Conservation (phyloP, 495 filamentous ascomycete genomes). For the Podospora appendiculata region DNA sequence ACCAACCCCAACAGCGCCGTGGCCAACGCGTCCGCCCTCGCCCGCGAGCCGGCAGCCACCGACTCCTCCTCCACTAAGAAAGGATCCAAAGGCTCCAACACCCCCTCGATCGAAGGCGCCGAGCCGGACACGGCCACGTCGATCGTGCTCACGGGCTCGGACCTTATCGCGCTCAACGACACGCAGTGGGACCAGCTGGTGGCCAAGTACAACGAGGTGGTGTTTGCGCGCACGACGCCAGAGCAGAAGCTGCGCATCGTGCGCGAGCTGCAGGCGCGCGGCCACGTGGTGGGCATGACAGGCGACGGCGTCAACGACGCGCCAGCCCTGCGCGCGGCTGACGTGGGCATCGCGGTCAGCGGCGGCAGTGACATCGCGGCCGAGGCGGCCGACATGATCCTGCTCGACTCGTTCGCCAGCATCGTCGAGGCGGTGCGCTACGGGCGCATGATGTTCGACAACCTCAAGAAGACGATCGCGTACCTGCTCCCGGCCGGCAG, state of each 20-base stretch:
- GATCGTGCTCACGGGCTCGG: conserved; percentile 49
- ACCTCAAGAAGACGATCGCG: conserved; percentile 64
- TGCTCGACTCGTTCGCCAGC: conserved; percentile 57
- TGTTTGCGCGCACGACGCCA: conserved; percentile 64
- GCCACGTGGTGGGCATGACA: conserved; percentile 51
- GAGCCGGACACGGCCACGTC: conserved; percentile 9
- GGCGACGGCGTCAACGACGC: conserved; percentile 82
- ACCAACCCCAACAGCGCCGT: conserved; percentile 31
- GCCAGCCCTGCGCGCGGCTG: conserved; percentile 64
- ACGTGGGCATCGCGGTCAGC: conserved; percentile 75
- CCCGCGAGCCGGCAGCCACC: conserved; percentile 16
- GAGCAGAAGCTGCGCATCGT: conserved; percentile 75
- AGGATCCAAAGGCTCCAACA: not conserved
- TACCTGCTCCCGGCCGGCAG: conserved; percentile 62
- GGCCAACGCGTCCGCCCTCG: conserved; percentile 32
- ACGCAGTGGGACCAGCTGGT: conserved; percentile 35
- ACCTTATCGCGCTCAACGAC: conserved; percentile 47
- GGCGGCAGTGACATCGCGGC: conserved; percentile 71
- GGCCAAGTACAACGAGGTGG: conserved; percentile 32
- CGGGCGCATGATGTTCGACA: conserved; percentile 61
- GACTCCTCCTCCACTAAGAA: not conserved
- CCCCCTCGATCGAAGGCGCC: not conserved
- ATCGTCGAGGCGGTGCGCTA: conserved; percentile 63
- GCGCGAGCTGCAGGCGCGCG: conserved; percentile 51
- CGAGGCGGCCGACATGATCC: conserved; percentile 63